These are phyloP conservation scores for Hibiscus tridactylites DNA, from an alignment of 345 rosid genomes.

Conservation along the genomic window DNA sequence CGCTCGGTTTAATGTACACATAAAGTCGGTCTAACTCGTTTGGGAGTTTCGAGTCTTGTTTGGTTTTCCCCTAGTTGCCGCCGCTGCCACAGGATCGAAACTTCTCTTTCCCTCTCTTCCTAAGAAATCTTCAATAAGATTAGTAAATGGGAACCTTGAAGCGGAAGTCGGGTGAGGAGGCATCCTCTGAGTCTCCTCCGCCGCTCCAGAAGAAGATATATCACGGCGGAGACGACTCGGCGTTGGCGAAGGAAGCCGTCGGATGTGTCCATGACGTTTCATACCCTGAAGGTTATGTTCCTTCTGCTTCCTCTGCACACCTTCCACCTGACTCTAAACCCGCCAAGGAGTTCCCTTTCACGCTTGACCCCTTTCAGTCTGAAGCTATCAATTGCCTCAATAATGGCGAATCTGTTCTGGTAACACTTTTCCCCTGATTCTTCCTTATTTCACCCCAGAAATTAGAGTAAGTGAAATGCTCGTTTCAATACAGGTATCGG, in stretches of 20 bases:
- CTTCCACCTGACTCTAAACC: conserved; percentile 33
- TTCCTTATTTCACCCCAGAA: neutral
- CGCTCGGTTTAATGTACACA: too few species aligned
- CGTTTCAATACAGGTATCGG: conserved; percentile 60
- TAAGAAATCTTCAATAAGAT: neutral
- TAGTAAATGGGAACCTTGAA: conserved; percentile 46
- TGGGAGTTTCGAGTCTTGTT: too few species aligned
- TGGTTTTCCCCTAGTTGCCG: conserved; percentile 1
- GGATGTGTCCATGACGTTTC: conserved; percentile 81
- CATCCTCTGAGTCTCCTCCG: conserved; percentile 26
- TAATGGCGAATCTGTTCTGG: conserved; percentile 89
- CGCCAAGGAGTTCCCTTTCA: conserved; percentile 82
- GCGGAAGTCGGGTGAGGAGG: conserved; percentile 43
- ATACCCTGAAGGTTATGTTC: conserved; percentile 57
- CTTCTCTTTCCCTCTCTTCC: neutral
- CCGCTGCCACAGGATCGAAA: neutral
- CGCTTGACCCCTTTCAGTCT: conserved; percentile 90
- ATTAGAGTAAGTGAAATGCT: neutral
- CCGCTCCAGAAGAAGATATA: conserved; percentile 28
- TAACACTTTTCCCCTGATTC: conserved; percentile 2
- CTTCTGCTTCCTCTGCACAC: conserved; percentile 20
- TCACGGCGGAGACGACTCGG: conserved; percentile 32
- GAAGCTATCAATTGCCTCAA: conserved; percentile 92
- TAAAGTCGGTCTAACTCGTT: neutral
- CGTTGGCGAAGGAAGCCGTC: conserved; percentile 24